These are phyloP conservation scores for Lineolata rhizophorae DNA, from an alignment of 495 filamentous ascomycete species.

Conservation along the genomic window DNA sequence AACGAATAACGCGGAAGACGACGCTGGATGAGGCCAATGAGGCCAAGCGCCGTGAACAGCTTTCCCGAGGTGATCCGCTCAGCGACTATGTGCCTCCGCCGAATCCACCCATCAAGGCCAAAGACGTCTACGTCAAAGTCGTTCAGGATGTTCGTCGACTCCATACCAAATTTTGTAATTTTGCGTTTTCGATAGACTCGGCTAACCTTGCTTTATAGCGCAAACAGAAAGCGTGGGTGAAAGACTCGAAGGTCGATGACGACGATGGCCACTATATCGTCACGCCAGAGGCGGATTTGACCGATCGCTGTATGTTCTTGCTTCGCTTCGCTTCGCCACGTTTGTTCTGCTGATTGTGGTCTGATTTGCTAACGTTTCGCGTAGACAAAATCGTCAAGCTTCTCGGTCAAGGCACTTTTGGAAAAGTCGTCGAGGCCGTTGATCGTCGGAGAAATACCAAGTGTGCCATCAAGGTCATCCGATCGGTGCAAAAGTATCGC, in stretches of 20 bases:
- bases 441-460: slow-evolving; percentile 52
- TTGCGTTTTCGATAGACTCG: neutral
- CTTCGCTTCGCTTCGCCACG: too few species aligned
- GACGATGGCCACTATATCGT: slow-evolving; percentile 96
- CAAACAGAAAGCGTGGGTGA: slow-evolving; percentile 23
- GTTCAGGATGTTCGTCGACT: slow-evolving; percentile 60
- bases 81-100: slow-evolving; percentile 66
- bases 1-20: slow-evolving; percentile 57
- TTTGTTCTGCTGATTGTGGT: too few species aligned
- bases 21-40: slow-evolving; percentile 43
- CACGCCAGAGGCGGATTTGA: slow-evolving; percentile 56
- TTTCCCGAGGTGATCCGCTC: slow-evolving; percentile 45
- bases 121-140: slow-evolving; percentile 68
- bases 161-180: too few species aligned
- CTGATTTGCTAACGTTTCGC: too few species aligned
- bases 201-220: too few species aligned
- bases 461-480: slow-evolving; percentile 93
- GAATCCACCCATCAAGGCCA: slow-evolving; percentile 72
- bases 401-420: slow-evolving; percentile 91
- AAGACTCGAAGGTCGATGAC: slow-evolving; percentile 55
- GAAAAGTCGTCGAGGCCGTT: slow-evolving; percentile 86
- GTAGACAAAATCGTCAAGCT: slow-evolving; percentile 74
- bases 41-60: slow-evolving; percentile 46
- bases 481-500: slow-evolving; percentile 92
- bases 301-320: slow-evolving; percentile 66